These are phyloP conservation scores for Multifurca ochricompacta DNA, from an alignment of 768 basidiomycete species.

Conservation along the genomic window DNA sequence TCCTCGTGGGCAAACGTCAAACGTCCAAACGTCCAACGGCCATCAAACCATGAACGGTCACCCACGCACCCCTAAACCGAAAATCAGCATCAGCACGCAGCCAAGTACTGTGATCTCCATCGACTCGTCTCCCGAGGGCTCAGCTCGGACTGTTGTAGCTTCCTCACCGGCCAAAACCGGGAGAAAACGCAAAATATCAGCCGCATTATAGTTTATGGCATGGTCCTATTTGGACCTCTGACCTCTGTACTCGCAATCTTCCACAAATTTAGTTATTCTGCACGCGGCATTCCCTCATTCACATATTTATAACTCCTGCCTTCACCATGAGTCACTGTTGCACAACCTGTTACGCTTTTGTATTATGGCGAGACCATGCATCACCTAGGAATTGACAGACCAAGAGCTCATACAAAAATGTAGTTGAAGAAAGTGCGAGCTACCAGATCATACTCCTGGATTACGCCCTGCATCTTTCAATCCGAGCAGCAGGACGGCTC, in stretches of 20 bases:
- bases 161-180: constrained; percentile 32
- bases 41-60: constrained; percentile 11
- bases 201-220: constrained; percentile 20
- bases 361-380: constrained; percentile 13
- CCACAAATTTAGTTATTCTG: constrained; percentile 20
- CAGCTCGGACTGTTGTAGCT: not conserved
- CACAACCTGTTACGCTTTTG: constrained; percentile 22
- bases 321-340: constrained; percentile 5
- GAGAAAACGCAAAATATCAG: constrained; percentile 50
- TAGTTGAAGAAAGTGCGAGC: not conserved
- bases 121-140: constrained; percentile 5
- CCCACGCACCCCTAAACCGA: not conserved
- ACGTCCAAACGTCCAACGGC: not conserved
- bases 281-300: constrained; percentile 12
- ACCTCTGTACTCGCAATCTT: constrained; percentile 14
- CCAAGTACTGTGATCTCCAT: not conserved
- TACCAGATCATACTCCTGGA: not conserved
- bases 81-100: constrained; percentile 8
- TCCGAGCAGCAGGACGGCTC: constrained; percentile 26
- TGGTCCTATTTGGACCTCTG: not conserved
- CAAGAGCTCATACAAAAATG: constrained; percentile 16
- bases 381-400: constrained; percentile 10
- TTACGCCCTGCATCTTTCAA: not conserved
- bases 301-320: not conserved
- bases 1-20: not conserved